A percentile compares a stretch with the other conserved stretches of the same genome.
Evolutionary conservation across 305 asterid genomes (phyloP).

Genomic region (Fraxinus xanthoxyloides): DNA sequence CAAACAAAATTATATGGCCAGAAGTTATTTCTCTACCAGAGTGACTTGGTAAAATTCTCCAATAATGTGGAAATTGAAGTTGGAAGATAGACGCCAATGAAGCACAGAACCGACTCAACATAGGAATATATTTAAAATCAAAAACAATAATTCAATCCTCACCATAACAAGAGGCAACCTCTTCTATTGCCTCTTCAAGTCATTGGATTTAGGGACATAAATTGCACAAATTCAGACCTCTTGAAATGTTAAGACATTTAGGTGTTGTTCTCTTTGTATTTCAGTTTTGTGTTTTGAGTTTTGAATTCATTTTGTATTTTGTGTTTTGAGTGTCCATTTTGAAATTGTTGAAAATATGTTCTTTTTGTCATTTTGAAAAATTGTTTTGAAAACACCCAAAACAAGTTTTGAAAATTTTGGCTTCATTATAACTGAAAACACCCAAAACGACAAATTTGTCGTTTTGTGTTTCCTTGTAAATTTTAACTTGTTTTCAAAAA

Average conservation of each 20-base stretch:
- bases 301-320: too few relatives aligned
- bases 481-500: too few relatives aligned
- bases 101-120: background rate
- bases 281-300: too few relatives aligned
- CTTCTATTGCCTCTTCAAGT: background rate
- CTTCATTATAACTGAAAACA: too few relatives aligned
- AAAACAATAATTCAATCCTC: background rate
- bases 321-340: too few relatives aligned
- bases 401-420: too few relatives aligned
- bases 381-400: too few relatives aligned
- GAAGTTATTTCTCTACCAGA: background rate
- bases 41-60: background rate
- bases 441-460: too few relatives aligned
- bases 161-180: background rate
- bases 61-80: background rate
- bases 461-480: too few relatives aligned
- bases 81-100: background rate
- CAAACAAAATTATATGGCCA: background rate
- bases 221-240: background rate
- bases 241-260: background rate
- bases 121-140: background rate
- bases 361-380: too few relatives aligned
- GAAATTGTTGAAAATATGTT: too few relatives aligned
- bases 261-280: too few relatives aligned
- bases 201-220: background rate